Evolutionary conservation across 345 rosid species (phyloP).

Genomic region (Rhodamnia rubescens): DNA sequence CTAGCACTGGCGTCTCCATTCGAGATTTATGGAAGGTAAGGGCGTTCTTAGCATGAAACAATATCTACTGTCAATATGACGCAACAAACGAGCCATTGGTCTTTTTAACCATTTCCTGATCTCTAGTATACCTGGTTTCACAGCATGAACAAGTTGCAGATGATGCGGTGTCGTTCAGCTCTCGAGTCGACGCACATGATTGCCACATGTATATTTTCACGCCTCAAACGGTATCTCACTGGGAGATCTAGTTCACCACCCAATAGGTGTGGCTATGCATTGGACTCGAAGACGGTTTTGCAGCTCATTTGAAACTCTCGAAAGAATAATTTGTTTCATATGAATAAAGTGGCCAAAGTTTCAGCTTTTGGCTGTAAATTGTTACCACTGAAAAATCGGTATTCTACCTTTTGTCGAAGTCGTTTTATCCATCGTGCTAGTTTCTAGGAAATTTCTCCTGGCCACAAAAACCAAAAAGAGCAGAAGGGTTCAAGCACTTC

Average conservation of each 20-base stretch:
- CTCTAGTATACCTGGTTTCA: neutral
- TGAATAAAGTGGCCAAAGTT: neutral
- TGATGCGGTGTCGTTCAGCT: slow-evolving; percentile 41
- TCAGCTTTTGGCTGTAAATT: neutral
- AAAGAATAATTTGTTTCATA: neutral
- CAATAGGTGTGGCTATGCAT: neutral
- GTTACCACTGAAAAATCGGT: neutral
- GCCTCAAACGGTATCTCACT: slow-evolving; percentile 22
- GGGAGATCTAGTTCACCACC: slow-evolving; percentile 6
- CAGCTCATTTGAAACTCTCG: neutral
- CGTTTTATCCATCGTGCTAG: neutral
- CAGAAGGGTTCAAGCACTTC: neutral
- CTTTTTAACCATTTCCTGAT: neutral
- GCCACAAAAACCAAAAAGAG: neutral
- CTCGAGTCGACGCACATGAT: slow-evolving; percentile 56
- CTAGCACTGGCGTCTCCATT: slow-evolving; percentile 47
- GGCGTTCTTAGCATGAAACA: neutral
- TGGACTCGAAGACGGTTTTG: neutral
- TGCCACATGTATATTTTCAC: slow-evolving; percentile 63
- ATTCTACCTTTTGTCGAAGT: neutral
- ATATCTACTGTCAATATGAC: neutral
- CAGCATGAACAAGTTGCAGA: slow-evolving; percentile 43
- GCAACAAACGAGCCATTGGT: neutral
- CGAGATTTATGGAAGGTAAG: slow-evolving; percentile 89
- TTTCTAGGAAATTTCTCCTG: neutral